Conservation (phyloP, 2,329 filamentous ascomycete genomes). For the Alternaria sp. region DNA sequence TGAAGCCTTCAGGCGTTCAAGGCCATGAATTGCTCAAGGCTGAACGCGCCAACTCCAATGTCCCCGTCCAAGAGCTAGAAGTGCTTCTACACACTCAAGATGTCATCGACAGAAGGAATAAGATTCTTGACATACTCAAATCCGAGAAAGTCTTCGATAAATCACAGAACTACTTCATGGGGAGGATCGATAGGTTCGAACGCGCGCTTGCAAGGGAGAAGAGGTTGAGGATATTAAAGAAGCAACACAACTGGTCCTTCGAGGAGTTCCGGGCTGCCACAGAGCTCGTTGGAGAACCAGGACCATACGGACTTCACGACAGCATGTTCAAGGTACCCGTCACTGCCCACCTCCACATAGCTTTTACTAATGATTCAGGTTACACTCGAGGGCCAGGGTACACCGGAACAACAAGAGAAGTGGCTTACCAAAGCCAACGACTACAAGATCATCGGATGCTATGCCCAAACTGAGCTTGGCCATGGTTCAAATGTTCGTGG, state of each 20-base stretch:
- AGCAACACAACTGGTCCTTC: slow-evolving; percentile 71
- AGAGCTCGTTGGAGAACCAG: slow-evolving; percentile 76
- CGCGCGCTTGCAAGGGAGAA: slow-evolving; percentile 75
- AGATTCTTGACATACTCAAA: slow-evolving; percentile 71
- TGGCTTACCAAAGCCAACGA: slow-evolving; percentile 74
- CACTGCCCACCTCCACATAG: background rate
- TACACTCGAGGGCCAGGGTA: slow-evolving; percentile 76
- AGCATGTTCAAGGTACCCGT: slow-evolving; percentile 70
- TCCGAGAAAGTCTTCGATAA: slow-evolving; percentile 79
- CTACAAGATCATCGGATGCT: slow-evolving; percentile 80
- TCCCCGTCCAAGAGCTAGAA: slow-evolving; percentile 73
- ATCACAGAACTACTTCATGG: slow-evolving; percentile 78
- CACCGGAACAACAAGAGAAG: slow-evolving; percentile 75
- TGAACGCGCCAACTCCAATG: slow-evolving; percentile 72
- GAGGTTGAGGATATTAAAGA: slow-evolving; percentile 71
- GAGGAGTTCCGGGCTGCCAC: slow-evolving; percentile 72
- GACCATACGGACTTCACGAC: slow-evolving; percentile 77
- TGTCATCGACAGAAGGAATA: slow-evolving; percentile 67
- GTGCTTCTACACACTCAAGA: slow-evolving; percentile 75
- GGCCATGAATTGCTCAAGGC: slow-evolving; percentile 73
- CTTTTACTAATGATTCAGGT: slow-evolving; percentile 54
- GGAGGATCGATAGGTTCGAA: slow-evolving; percentile 73
- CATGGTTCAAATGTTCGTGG: slow-evolving; percentile 74
- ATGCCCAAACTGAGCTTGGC: slow-evolving; percentile 82
- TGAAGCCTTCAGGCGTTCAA: slow-evolving; percentile 72